These are phyloP conservation scores for Endocalyx cinctus DNA, from an alignment of 2,329 filamentous ascomycete species.

Conservation along the genomic window DNA sequence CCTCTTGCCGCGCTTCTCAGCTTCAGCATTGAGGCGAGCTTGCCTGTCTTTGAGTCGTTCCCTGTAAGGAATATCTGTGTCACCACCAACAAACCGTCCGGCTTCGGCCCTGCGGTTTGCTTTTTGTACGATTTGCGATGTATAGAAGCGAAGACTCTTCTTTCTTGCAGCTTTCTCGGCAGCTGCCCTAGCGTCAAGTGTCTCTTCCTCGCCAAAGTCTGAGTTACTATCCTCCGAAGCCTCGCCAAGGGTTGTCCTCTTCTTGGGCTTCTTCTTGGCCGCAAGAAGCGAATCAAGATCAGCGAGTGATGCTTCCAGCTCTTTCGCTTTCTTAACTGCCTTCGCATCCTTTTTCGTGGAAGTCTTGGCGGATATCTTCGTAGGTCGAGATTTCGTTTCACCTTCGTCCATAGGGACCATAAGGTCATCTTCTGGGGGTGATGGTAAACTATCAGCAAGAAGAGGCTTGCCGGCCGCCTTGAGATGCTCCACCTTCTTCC, in stretches of 20 bases:
- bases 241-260: constrained; percentile 28
- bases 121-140: constrained; percentile 94
- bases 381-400: constrained; percentile 15
- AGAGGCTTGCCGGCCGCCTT: constrained; percentile 36
- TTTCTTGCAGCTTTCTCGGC: constrained; percentile 86
- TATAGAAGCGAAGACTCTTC: constrained; percentile 95
- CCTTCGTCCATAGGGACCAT: constrained; percentile 31
- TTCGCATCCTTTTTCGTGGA: constrained; percentile 30
- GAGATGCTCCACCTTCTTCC: constrained; percentile 70
- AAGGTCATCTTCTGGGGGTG: constrained; percentile 24
- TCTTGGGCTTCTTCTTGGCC: constrained; percentile 40
- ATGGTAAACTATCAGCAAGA: constrained; percentile 13
- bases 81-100: constrained; percentile 70
- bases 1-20: constrained; percentile 74
- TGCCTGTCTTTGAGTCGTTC: constrained; percentile 85
- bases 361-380: constrained; percentile 20
- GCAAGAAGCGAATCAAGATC: constrained; percentile 62
- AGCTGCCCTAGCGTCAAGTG: constrained; percentile 70
- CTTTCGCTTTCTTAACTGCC: constrained; percentile 40
- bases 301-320: constrained; percentile 66
- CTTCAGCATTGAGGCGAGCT: constrained; percentile 81
- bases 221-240: constrained; percentile 57
- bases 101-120: constrained; percentile 76
- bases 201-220: constrained; percentile 89
- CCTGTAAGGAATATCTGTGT: constrained; percentile 79